phyloP scores from a whole-genome alignment of 2,329 filamentous ascomycete species.

The Colletotrichum siamense region DNA sequence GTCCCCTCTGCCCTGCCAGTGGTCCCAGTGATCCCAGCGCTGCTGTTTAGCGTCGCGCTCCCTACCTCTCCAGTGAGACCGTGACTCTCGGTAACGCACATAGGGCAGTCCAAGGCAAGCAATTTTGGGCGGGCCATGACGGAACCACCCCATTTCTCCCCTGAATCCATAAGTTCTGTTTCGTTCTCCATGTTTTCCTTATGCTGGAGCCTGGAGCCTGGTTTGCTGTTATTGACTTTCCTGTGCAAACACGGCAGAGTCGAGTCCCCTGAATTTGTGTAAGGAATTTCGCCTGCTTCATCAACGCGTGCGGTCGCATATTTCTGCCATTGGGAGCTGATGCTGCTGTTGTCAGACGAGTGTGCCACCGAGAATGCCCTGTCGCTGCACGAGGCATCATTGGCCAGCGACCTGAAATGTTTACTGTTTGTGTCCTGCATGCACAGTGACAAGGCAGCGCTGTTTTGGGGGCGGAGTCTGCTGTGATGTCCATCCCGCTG shows the following conservation, averaged over 20 bases:
- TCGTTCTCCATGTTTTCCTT: neutral
- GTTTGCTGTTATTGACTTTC: neutral
- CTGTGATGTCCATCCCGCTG: neutral
- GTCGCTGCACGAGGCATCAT: neutral
- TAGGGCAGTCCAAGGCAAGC: neutral
- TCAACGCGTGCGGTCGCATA: neutral
- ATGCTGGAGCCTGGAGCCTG: neutral
- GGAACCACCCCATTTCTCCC: neutral
- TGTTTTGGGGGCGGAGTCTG: conserved; percentile 9
- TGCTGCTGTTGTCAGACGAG: neutral
- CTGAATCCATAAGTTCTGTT: neutral
- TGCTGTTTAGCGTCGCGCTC: conserved; percentile 3
- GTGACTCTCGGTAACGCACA: neutral
- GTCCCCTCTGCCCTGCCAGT: neutral
- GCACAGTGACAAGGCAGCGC: neutral
- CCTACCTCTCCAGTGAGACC: neutral
- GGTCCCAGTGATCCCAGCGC: neutral
- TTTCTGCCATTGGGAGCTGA: neutral
- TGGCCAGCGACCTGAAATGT: neutral
- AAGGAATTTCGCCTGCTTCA: neutral
- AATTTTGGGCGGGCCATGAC: neutral
- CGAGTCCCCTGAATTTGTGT: neutral
- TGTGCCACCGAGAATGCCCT: neutral
- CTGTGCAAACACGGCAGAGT: neutral
- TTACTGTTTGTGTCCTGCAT: neutral